These are phyloP conservation scores for Helianthus tuberosus DNA, from an alignment of 129 eudicot genomes.

Conservation along the genomic window DNA sequence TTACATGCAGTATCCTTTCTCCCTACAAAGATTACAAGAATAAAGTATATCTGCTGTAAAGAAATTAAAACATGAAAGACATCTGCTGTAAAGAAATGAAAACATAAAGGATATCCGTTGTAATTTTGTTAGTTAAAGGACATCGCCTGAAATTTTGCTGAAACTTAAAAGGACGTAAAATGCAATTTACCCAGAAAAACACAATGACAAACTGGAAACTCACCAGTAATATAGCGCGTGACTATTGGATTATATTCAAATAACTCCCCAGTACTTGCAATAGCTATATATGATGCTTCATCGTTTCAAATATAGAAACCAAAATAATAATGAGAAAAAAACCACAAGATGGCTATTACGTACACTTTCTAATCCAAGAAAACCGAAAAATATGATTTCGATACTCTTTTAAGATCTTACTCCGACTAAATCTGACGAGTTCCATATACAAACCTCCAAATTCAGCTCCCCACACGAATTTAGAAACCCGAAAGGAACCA, in stretches of 20 bases:
- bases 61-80: too few relatives aligned
- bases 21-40: too few relatives aligned
- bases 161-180: too few relatives aligned
- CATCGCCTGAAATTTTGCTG: too few relatives aligned
- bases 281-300: slow-evolving; percentile 19
- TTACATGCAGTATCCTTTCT: too few relatives aligned
- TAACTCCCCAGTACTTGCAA: slow-evolving; percentile 22
- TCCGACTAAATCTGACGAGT: slow-evolving; percentile 51
- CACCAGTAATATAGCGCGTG: not conserved
- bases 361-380: slow-evolving; percentile 32
- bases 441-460: slow-evolving; percentile 79
- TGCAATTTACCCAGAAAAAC: not conserved
- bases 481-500: slow-evolving; percentile 63
- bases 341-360: slow-evolving; percentile 25
- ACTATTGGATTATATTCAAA: slow-evolving; percentile 17
- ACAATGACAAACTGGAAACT: not conserved
- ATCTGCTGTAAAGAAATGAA: too few relatives aligned
- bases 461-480: slow-evolving; percentile 60
- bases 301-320: slow-evolving; percentile 16
- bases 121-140: too few relatives aligned
- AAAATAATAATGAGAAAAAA: not conserved
- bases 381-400: slow-evolving; percentile 8
- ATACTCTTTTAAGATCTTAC: slow-evolving; percentile 27
- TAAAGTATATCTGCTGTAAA: too few relatives aligned
- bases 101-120: too few relatives aligned